Conservation (phyloP, 2,329 filamentous ascomycete genomes). For the Sporothrix pallida region DNA sequence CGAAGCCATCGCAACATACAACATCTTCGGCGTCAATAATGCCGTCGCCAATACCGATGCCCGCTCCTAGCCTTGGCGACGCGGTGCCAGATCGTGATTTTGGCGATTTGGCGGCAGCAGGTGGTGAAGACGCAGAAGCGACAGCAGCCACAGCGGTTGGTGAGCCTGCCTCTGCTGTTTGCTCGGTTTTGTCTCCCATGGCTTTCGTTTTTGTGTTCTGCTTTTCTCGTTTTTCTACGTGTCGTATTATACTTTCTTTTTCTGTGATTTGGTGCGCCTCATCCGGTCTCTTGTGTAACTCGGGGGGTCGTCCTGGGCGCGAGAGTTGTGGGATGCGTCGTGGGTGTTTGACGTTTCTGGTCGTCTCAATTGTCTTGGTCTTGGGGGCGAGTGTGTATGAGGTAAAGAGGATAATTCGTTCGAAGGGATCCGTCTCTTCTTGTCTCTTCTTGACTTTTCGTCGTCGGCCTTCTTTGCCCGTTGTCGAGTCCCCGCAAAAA, state of each 20-base stretch:
- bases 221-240: not conserved
- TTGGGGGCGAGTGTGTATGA: not conserved
- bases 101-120: not conserved
- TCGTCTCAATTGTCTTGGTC: no score
- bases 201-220: no score
- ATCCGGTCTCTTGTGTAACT: not conserved
- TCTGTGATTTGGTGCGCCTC: not conserved
- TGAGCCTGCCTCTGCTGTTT: not conserved
- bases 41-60: not conserved
- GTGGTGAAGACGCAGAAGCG: not conserved
- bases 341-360: no score
- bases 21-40: conserved; percentile 33
- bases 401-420: not conserved
- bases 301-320: not conserved
- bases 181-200: conserved; percentile 1
- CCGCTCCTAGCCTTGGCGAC: not conserved
- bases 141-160: not conserved
- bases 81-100: not conserved
- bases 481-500: not conserved
- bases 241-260: conserved; percentile 3
- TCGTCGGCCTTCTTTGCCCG: not conserved
- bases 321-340: not conserved
- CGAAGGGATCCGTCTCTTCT: not conserved
- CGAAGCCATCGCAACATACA: not conserved
- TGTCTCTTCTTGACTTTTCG: not conserved